Evolutionary conservation across 257 asterid species (phyloP), one percentile per base, ranked within the genome.

Genomic region (Anisodus tanguticus): DNA sequence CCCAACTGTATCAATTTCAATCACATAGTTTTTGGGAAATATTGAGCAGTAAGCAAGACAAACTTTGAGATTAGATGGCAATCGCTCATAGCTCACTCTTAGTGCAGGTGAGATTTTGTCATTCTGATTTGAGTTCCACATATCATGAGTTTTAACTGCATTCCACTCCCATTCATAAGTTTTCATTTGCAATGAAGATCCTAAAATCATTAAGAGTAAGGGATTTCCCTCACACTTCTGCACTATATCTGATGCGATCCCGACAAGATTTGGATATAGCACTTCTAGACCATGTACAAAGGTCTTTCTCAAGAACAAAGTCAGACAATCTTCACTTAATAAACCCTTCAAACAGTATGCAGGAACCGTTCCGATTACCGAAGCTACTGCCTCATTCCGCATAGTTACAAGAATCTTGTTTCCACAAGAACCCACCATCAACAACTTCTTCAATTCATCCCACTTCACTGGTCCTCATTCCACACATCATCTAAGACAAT

Each of bases 401-500:
- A 88, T 84, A 10, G 85, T 86, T 0, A 84, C 89, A 6, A 89
- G 51, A 0, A 89, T 13, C 77, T 22, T 70, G 35, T 85, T 63
- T 1, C 89, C 91, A 49, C 63, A 41, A 8, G 83, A 74, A 39
- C 88, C 82, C 5, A 81, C 87, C 45, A 76, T 72, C 47, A 89
- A 84, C 0, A 79, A 72, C 35, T 83, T 79, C 79, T 70, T 87
- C 55, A 89, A 62, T 4, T 51, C 64, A 22, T 87, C 87, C 90
- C 86, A 87, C 45, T 84, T 12, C 59, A 57, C 2, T 19, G 63
- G 31, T 86, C 82, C 43, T 86, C 86, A 79, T 82, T 89, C 90
- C 91, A 87, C 2, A 87, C 84, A 84, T 87, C 91, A 31, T 87
- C 90, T 80, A 89, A 51, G 45, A 84, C 83, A 79, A 87, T 55